Evolutionary conservation across 1,139 yeast genomes (phyloP), one percentile per base, ranked within the genome.

Genomic region (Tardiomyces blankii): DNA sequence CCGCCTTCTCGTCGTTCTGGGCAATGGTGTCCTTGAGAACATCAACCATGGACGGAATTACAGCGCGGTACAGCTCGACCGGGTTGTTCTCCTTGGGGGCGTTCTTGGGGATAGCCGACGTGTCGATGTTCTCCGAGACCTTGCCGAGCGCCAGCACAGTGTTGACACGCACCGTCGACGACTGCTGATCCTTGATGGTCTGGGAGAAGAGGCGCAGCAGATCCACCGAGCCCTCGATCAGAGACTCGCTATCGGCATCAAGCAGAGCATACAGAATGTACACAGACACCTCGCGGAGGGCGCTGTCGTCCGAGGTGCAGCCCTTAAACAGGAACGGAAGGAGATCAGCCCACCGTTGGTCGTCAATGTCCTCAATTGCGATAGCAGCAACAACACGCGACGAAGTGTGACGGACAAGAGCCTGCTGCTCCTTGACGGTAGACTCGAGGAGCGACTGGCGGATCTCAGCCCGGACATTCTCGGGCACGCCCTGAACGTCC

Each of bases 371-470:
- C 46, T 72, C 66, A 54, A 79, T 80, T 41, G 88, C 95, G 59
- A 91, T 85, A 42, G 89, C 82, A 28, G 96, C 81, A 54, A 91
- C 80, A 48, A 89, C 86, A 65, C 96, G 79, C 11, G 97, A 88
- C 48, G 84, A 76, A 25, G 95, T 80, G 67, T 91, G 97, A 67
- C 96, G 80, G 51, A 89, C 83, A 49, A 78, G 71, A 59, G 85
- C 79, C 49, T 76, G 71, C 46, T 70, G 67, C 62, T 80, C 84
- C 44, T 73, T 71, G 65, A 88, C 80, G 41, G 95, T 80, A 52
- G 79, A 74, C 53, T 75, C 74, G 57, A 91, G 73, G 58, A 89
- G 66, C 23, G 91, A 73, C 40, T 72, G 70, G 62, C 85, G 81
- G 61, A 91, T 80, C 48, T 73, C 72, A 41, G 74, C 69, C 65